phyloP scores from a whole-genome alignment of 352 stramenopile species.

The Globisporangium splendens region DNA sequence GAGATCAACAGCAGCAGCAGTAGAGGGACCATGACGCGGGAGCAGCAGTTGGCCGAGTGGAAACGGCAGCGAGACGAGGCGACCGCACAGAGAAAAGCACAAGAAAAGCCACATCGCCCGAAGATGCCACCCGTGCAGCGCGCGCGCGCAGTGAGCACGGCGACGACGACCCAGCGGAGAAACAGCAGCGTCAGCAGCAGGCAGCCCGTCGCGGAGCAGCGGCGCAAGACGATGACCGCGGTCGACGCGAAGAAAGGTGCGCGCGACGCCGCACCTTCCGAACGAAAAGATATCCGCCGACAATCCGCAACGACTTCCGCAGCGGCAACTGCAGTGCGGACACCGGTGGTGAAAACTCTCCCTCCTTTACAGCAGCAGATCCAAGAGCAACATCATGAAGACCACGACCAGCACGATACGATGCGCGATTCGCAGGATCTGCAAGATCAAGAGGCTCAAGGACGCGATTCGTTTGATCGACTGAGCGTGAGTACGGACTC shows the following conservation, averaged over 20 bases:
- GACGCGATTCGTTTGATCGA: not conserved
- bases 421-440: not conserved
- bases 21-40: conserved; percentile 14
- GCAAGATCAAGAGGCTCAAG: not conserved
- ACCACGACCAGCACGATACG: not conserved
- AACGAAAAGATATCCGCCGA: no score
- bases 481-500: not conserved
- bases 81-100: conserved; percentile 4
- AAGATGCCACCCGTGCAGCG: not conserved
- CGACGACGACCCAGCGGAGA: not conserved
- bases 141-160: conserved; percentile 5
- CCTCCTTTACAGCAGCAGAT: not conserved
- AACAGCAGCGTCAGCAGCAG: conserved; percentile 3
- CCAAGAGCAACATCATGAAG: not conserved
- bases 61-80: conserved; percentile 10
- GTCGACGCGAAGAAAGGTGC: not conserved
- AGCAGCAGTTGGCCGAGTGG: conserved; percentile 27
- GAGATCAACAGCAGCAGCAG: not conserved
- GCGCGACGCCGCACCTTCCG: no score
- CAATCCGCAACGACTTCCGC: not conserved
- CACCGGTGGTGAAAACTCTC: not conserved
- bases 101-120: not conserved
- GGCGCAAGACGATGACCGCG: conserved; percentile 12
- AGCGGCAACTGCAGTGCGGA: not conserved
- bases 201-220: conserved; percentile 13